A percentile compares a stretch with the other conserved stretches of the same genome.
Evolutionary conservation across 1,284 basidiomycete species (phyloP).

Genomic region (Coniophora puteana): DNA sequence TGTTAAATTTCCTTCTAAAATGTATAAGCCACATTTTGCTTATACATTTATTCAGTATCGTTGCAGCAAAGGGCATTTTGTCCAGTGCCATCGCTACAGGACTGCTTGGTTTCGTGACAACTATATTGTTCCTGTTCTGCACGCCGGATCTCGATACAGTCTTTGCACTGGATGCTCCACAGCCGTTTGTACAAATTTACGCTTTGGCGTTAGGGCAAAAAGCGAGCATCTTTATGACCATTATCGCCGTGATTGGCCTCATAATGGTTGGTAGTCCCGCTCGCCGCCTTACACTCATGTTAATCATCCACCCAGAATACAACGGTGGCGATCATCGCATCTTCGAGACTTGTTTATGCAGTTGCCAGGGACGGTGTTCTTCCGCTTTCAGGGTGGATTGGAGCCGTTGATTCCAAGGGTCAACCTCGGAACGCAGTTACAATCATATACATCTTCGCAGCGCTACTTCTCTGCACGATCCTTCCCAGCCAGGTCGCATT

Average conservation of each 20-base stretch:
- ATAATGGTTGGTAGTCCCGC: conserved; percentile 53
- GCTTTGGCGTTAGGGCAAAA: conserved; percentile 75
- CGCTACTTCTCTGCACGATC: conserved; percentile 74
- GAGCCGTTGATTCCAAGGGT: conserved; percentile 60
- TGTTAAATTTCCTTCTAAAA: conserved; percentile 5
- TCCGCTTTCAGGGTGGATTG: conserved; percentile 78
- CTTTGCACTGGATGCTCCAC: conserved; percentile 73
- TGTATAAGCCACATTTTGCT: neutral
- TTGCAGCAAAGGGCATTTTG: conserved; percentile 78
- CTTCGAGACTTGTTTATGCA: conserved; percentile 81
- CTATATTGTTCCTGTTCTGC: conserved; percentile 84
- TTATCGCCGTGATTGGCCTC: conserved; percentile 73
- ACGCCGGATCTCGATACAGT: conserved; percentile 72
- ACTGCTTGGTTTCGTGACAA: conserved; percentile 67
- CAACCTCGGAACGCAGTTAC: conserved; percentile 82
- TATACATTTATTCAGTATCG: conserved; percentile 42
- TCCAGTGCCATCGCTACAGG: conserved; percentile 73
- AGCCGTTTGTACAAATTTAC: conserved; percentile 86
- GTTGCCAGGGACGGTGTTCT: conserved; percentile 87
- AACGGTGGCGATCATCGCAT: conserved; percentile 77
- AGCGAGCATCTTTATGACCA: conserved; percentile 79
- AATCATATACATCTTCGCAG: conserved; percentile 75
- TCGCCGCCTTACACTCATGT: conserved; percentile 1
- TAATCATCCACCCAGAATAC: conserved; percentile 68
- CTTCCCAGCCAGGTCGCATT: conserved; percentile 85